Base-by-base conservation (phyloP, 768 basidiomycete genomes). In the Macrolepiota albuminosa region DNA sequence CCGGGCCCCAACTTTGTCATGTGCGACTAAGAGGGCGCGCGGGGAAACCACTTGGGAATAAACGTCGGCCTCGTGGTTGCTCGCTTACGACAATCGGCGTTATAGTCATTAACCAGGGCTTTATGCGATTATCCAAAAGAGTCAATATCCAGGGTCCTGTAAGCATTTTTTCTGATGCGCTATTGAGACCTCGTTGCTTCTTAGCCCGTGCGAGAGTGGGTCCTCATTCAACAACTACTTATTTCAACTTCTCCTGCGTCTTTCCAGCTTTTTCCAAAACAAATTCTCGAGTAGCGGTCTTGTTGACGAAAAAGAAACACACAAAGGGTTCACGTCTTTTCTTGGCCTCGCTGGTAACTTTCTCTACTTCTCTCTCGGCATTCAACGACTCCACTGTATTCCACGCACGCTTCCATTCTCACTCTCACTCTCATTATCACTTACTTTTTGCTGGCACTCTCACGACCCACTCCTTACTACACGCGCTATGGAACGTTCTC, bases 1-100 rank as follows among this genome's bases (percentile, higher is more conserved):
- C 9, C 9, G 21, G 21, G 21, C 21, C 21, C 21, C 21, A 21
- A n/a, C n/a, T n/a, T 1, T 13, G 1, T 3, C 2, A 14, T n/a
- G 13, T 31, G 40, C 26, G 13, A 14, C 4, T 2, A 5, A 4
- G 14, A 47, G 43, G 55, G 43, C 34, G 48, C 24, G 45, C 40
- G 50, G 47, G 42, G 37, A 58, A 24, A 45, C n/a, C 24, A 56
- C 3, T 31, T 31, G 40, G 34, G 57, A 60, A 62, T 48, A 54
- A 56, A 52, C 59, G 45, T 43, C 37, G 26, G 46, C 57, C 59
- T 63, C 62, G 57, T 54, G 61, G 61, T 60, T 34, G 51, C 47
- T 66, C 62, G 64, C 66, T 67, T 67, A 64, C 48, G 61, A 65
- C 64, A 63, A 61, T 65, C 64, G 57, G 55, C 54, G n/a, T 60